These are phyloP conservation scores for Exophiala oligosperma DNA, from an alignment of 2,329 filamentous ascomycete species.

Conservation along the genomic window DNA sequence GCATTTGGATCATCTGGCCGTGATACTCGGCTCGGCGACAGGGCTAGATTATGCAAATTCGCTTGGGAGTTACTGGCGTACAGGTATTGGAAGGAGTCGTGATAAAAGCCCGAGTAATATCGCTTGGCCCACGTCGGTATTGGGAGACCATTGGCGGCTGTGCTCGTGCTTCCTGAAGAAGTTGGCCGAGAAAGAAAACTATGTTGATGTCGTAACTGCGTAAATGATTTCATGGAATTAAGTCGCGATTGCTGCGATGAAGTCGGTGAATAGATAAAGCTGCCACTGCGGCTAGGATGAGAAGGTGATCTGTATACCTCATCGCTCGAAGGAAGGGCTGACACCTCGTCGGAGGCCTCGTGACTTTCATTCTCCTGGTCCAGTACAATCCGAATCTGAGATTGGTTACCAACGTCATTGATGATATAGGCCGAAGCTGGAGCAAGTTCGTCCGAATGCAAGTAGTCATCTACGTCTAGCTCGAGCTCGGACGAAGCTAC, in stretches of 20 bases:
- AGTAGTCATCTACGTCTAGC: conserved; percentile 23
- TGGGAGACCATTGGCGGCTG: conserved; percentile 40
- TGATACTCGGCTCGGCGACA: conserved; percentile 22
- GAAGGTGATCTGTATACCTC: conserved; percentile 25
- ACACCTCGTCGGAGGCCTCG: conserved; percentile 31
- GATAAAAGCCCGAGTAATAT: conserved; percentile 56
- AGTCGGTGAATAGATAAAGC: conserved; percentile 18
- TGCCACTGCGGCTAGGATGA: conserved; percentile 18
- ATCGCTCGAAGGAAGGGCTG: conserved; percentile 24
- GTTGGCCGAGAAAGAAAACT: conserved; percentile 34
- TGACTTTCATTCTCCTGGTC: conserved; percentile 17
- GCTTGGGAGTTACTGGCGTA: conserved; percentile 21
- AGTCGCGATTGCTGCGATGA: conserved; percentile 22
- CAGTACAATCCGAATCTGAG: conserved; percentile 25
- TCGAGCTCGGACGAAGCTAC: conserved; percentile 18
- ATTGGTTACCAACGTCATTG: conserved; percentile 23
- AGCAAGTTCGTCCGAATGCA: conserved; percentile 23
- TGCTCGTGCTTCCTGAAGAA: conserved; percentile 49
- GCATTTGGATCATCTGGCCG: conserved; percentile 26
- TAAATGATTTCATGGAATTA: conserved; percentile 28
- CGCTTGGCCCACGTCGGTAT: conserved; percentile 54
- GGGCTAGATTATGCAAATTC: conserved; percentile 17
- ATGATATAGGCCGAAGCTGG: conserved; percentile 25
- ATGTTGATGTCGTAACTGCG: conserved; percentile 31
- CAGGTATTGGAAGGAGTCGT: conserved; percentile 26